These are phyloP conservation scores for Daldinia sp. DNA, from an alignment of 2,329 filamentous ascomycete species.

Conservation along the genomic window DNA sequence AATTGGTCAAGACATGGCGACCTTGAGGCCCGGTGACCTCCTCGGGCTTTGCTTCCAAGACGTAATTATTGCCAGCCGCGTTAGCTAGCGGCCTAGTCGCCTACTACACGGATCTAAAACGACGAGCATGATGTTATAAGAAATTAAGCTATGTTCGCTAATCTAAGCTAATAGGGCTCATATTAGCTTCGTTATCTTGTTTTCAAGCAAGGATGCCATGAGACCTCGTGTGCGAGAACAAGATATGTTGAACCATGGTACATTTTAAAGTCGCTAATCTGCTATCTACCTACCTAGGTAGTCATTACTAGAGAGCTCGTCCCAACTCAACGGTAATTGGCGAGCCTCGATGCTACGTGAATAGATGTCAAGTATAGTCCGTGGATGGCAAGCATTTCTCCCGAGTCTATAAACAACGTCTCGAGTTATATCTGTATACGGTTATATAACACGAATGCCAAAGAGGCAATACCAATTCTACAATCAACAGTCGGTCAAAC, in stretches of 20 bases:
- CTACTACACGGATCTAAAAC: not conserved
- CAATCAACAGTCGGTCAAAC: not conserved
- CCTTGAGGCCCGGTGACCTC: not conserved
- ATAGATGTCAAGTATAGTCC: not conserved
- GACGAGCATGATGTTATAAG: not conserved
- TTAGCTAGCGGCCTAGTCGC: not conserved
- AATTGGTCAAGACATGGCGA: not conserved
- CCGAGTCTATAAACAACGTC: too few relatives aligned
- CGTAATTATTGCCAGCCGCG: slow-evolving; percentile 4
- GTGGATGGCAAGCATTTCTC: too few relatives aligned
- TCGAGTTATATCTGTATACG: not conserved
- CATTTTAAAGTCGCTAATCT: not conserved
- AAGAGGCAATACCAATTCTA: not conserved
- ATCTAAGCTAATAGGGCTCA: not conserved
- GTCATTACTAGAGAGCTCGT: not conserved
- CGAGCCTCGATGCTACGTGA: too few relatives aligned
- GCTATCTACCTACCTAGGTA: too few relatives aligned
- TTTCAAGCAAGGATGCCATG: not conserved
- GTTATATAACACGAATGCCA: not conserved
- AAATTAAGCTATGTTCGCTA: not conserved
- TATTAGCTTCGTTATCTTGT: not conserved
- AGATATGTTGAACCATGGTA: not conserved
- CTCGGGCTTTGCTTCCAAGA: slow-evolving; percentile 2
- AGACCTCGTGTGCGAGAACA: not conserved
- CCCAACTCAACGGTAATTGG: not conserved